phyloP scores from a whole-genome alignment of 139 green algal species.

The Ulvella scutata region DNA sequence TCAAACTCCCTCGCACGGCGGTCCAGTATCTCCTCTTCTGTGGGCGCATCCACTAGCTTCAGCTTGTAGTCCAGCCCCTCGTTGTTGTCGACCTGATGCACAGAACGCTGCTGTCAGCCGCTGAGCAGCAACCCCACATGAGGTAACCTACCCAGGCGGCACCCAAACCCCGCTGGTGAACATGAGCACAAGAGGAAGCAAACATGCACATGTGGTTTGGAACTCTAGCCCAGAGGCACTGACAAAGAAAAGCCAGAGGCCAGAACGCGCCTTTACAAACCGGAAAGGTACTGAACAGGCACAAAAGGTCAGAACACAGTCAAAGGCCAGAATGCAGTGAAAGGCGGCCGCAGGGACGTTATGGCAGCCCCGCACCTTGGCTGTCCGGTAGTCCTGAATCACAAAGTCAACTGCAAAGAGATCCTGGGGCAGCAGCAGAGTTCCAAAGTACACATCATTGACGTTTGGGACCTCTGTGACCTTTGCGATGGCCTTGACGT shows the following conservation, averaged over 20 bases:
- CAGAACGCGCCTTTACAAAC: no score
- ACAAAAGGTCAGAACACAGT: no score
- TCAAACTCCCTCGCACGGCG: slow-evolving; percentile 16
- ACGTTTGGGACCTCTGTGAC: background rate
- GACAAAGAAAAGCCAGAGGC: no score
- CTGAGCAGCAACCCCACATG: background rate
- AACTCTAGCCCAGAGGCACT: no score
- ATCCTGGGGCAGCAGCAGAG: slow-evolving; percentile 30
- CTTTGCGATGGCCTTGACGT: slow-evolving; percentile 13
- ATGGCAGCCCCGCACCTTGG: slow-evolving; percentile 61
- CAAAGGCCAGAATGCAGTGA: no score
- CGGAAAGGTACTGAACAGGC: no score
- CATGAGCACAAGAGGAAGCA: background rate
- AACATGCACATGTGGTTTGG: no score
- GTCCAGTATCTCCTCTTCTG: slow-evolving; percentile 44
- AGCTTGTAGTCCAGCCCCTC: slow-evolving; percentile 42
- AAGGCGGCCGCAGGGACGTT: no score
- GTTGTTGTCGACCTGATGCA: background rate
- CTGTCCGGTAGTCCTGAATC: slow-evolving; percentile 32
- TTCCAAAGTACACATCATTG: slow-evolving; percentile 32
- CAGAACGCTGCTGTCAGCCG: background rate
- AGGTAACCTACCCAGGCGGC: background rate
- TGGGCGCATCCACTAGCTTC: slow-evolving; percentile 29
- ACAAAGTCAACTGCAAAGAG: slow-evolving; percentile 68
- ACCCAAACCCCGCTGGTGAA: background rate